Evolutionary conservation across 2,329 filamentous ascomycete species (phyloP).

Genomic region (Septoria linicola): DNA sequence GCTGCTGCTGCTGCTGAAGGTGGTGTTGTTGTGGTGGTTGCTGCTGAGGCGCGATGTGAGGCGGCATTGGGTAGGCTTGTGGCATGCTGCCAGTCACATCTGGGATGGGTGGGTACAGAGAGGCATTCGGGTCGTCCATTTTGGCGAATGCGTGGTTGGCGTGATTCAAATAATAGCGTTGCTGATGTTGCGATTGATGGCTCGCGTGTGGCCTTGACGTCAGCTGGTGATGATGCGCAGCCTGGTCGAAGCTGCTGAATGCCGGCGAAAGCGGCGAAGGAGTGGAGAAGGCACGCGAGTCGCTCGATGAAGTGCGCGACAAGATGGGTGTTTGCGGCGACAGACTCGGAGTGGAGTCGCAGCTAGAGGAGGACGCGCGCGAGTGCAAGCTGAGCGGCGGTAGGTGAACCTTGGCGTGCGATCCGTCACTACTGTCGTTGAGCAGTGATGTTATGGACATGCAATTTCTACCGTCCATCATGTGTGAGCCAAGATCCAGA

Average conservation of each 20-base stretch:
- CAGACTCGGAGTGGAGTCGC: constrained; percentile 46
- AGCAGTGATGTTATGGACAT: constrained; percentile 47
- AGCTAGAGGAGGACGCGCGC: constrained; percentile 42
- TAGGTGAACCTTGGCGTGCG: constrained; percentile 28
- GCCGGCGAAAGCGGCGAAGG: constrained; percentile 51
- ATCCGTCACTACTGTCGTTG: constrained; percentile 46
- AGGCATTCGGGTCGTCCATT: constrained; percentile 38
- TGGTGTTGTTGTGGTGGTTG: constrained; percentile 20
- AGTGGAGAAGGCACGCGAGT: constrained; percentile 45
- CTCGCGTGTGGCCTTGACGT: constrained; percentile 25
- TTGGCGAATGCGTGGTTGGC: constrained; percentile 25
- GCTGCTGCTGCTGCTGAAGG: constrained; percentile 13
- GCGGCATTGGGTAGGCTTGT: constrained; percentile 35
- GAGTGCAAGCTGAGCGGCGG: constrained; percentile 26
- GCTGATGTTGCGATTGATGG: constrained; percentile 22
- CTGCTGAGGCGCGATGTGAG: constrained; percentile 27
- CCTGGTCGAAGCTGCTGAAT: constrained; percentile 35
- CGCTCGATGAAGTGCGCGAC: constrained; percentile 48
- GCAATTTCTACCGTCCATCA: constrained; percentile 54
- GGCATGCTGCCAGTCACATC: constrained; percentile 35
- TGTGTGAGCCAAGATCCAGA: constrained; percentile 34
- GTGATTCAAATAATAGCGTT: constrained; percentile 24
- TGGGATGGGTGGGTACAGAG: constrained; percentile 40
- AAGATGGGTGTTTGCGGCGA: constrained; percentile 50
- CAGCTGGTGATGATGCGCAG: constrained; percentile 15